phyloP scores from a whole-genome alignment of 495 filamentous ascomycete genomes.

The Xylaria palmicola region DNA sequence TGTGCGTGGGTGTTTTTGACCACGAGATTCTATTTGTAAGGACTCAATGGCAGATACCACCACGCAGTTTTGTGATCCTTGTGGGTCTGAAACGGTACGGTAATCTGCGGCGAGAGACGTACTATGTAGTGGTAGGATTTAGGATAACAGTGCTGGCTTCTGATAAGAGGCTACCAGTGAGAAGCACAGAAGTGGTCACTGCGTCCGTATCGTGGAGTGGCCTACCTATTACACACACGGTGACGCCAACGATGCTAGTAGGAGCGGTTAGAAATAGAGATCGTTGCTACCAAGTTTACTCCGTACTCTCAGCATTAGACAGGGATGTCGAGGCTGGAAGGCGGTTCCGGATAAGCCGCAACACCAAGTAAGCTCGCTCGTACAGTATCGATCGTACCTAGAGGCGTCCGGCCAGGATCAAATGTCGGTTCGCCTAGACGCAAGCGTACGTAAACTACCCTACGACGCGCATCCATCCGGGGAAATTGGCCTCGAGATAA shows the following conservation, averaged over 20 bases:
- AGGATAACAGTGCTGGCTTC: not conserved
- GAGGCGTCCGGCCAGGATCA: not conserved
- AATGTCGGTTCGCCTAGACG: not conserved
- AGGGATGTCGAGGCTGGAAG: slow-evolving; percentile 4
- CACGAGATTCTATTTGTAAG: slow-evolving; percentile 1
- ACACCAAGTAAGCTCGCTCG: not conserved
- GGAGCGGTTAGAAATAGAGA: too few relatives aligned
- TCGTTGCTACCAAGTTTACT: too few relatives aligned
- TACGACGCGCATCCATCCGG: not conserved
- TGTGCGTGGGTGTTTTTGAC: too few relatives aligned
- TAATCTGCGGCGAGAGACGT: not conserved
- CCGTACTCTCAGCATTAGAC: too few relatives aligned
- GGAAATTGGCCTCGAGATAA: slow-evolving; percentile 4
- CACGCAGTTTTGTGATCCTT: not conserved
- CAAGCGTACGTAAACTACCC: too few relatives aligned
- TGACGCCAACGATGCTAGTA: too few relatives aligned
- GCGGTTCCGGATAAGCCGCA: slow-evolving; percentile 6
- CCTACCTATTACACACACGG: too few relatives aligned
- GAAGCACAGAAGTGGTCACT: not conserved
- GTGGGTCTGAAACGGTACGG: not conserved
- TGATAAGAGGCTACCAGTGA: not conserved
- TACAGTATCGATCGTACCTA: not conserved
- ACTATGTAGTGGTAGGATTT: too few relatives aligned
- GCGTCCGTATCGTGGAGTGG: too few relatives aligned
- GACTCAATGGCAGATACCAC: too few relatives aligned